phyloP scores from a whole-genome alignment of 2,329 filamentous ascomycete species.

The Penicillium sp. region DNA sequence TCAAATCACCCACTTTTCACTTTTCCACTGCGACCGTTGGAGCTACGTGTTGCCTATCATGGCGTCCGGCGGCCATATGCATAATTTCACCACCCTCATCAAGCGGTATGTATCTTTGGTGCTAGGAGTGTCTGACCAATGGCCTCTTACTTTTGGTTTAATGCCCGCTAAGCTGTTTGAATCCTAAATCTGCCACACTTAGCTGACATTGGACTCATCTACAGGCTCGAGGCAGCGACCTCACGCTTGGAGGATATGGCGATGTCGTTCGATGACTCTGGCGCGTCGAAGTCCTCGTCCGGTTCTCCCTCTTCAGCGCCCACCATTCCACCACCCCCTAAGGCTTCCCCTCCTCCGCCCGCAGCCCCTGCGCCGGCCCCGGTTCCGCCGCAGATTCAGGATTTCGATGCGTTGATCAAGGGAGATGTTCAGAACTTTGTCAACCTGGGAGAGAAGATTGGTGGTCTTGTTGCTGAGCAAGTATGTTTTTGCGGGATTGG shows the following conservation, averaged over 20 bases:
- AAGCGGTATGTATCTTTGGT: conserved; percentile 63
- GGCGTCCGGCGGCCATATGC: conserved; percentile 70
- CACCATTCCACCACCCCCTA: conserved; percentile 20
- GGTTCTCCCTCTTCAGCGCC: conserved; percentile 19
- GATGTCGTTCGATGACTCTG: conserved; percentile 53
- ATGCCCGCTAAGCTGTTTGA: not conserved
- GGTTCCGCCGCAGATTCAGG: conserved; percentile 69
- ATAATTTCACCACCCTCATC: conserved; percentile 93
- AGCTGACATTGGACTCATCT: conserved; percentile 40
- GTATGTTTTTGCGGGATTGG: conserved; percentile 37
- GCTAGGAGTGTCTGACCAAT: not conserved
- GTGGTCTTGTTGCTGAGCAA: conserved; percentile 70
- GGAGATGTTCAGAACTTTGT: conserved; percentile 69
- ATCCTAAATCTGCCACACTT: not conserved
- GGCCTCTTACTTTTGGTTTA: not conserved
- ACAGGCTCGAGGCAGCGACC: conserved; percentile 91
- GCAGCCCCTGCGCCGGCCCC: conserved; percentile 48
- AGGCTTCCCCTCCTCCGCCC: conserved; percentile 35
- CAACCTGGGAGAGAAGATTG: conserved; percentile 66
- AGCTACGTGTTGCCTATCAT: conserved; percentile 41
- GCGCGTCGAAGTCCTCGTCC: conserved; percentile 32
- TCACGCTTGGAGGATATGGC: conserved; percentile 94
- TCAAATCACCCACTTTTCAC: not conserved
- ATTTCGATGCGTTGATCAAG: conserved; percentile 73
- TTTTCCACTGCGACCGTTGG: conserved; percentile 4